Conservation (phyloP, 1,284 basidiomycete species). For the Microbotryomycetes sp. region DNA sequence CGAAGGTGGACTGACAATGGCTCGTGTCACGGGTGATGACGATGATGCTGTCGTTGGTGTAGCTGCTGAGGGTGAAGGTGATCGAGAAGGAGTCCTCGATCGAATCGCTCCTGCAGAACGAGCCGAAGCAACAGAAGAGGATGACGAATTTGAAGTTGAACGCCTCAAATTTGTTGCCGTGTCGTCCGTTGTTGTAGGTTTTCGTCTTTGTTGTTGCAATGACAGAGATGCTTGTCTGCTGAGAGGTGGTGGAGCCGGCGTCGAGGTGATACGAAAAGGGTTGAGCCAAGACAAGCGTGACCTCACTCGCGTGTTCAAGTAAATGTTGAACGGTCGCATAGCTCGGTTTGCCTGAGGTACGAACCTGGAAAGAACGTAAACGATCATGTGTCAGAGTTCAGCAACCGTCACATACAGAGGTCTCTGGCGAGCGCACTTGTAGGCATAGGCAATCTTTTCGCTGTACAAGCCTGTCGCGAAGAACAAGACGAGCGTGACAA, state of each 20-base stretch:
- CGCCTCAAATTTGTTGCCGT: neutral
- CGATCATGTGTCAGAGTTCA: neutral
- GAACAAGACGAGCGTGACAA: slow-evolving; percentile 86
- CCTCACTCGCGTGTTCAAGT: slow-evolving; percentile 71
- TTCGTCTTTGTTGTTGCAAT: neutral
- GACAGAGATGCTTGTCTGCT: neutral
- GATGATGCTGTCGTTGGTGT: no score
- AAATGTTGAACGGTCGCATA: slow-evolving; percentile 89
- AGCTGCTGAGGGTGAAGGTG: slow-evolving; percentile 14
- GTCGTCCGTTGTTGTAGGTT: neutral
- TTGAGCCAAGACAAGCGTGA: slow-evolving; percentile 43
- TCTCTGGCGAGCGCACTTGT: slow-evolving; percentile 58
- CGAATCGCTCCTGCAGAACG: neutral
- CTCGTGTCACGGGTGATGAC: slow-evolving; percentile 38
- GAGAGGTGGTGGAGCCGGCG: neutral
- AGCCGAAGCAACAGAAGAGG: neutral
- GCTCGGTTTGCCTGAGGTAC: slow-evolving; percentile 93
- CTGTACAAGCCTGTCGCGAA: slow-evolving; percentile 95
- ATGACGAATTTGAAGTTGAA: slow-evolving; percentile 6
- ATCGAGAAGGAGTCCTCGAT: slow-evolving; percentile 3
- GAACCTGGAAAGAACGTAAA: slow-evolving; percentile 56
- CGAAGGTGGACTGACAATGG: slow-evolving; percentile 30
- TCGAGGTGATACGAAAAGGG: slow-evolving; percentile 3
- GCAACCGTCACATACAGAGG: slow-evolving; percentile 5
- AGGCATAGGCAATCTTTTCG: slow-evolving; percentile 93